phyloP scores from a whole-genome alignment of 2,329 filamentous ascomycete species.

The Apiospora pterosperma region DNA sequence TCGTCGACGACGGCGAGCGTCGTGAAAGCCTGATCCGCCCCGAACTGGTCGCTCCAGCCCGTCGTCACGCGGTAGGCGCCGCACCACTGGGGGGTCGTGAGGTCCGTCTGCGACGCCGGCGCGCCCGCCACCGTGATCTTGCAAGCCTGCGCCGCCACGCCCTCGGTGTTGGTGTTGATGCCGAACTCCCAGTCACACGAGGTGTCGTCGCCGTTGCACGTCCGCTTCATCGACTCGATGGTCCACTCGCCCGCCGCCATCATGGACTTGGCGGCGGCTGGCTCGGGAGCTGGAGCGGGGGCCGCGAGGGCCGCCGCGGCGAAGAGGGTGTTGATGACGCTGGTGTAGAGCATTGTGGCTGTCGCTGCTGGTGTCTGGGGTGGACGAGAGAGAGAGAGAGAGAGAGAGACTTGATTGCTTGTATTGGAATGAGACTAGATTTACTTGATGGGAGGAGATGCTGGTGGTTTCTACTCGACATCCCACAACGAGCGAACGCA shows the following conservation, averaged over 20 bases:
- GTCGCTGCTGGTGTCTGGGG: background rate
- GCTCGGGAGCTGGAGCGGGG: conserved; percentile 1
- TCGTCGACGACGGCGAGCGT: conserved; percentile 49
- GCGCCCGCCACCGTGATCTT: conserved; percentile 31
- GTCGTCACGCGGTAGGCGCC: conserved; percentile 50
- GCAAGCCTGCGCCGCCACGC: conserved; percentile 29
- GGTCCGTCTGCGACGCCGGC: conserved; percentile 32
- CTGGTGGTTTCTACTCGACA: background rate
- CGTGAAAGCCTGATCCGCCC: conserved; percentile 49
- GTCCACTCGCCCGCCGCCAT: conserved; percentile 34
- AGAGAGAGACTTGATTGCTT: no score
- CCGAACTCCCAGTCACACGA: conserved; percentile 38
- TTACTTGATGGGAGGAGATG: background rate
- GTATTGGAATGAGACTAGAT: background rate
- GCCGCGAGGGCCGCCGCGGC: conserved; percentile 7
- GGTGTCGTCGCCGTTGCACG: conserved; percentile 33
- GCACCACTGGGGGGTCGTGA: conserved; percentile 35
- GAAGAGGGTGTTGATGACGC: conserved; percentile 8
- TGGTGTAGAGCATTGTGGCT: conserved; percentile 9
- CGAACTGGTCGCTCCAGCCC: conserved; percentile 56
- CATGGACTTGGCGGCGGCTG: conserved; percentile 6
- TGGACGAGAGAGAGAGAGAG: no score
- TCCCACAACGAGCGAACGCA: background rate
- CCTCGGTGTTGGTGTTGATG: conserved; percentile 29
- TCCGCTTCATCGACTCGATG: conserved; percentile 33